Conservation (phyloP, 2,329 filamentous ascomycete genomes). For the Septoria linicola region DNA sequence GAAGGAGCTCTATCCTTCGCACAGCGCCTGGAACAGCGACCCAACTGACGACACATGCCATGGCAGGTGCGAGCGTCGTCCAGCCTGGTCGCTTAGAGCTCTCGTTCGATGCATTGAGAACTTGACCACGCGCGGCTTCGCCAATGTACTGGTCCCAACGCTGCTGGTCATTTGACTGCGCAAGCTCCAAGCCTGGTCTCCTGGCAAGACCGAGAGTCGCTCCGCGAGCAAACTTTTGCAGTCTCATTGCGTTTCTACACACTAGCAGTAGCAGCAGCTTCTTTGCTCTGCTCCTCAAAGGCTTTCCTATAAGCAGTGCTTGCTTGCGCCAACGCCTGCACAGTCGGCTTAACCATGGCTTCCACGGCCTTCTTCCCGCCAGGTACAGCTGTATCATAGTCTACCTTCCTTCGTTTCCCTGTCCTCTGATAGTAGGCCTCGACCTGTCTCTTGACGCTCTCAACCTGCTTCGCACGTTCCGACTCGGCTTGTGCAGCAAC, state of each 20-base stretch:
- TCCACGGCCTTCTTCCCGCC: slow-evolving; percentile 76
- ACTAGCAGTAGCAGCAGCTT: slow-evolving; percentile 23
- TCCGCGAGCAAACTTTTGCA: no score
- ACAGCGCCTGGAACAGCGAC: no score
- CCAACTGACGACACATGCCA: no score
- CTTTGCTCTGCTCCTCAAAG: slow-evolving; percentile 57
- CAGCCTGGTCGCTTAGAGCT: no score
- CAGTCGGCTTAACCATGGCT: slow-evolving; percentile 72
- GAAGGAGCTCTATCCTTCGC: no score
- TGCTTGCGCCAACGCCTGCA: slow-evolving; percentile 69
- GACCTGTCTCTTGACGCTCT: slow-evolving; percentile 66
- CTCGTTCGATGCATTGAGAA: no score
- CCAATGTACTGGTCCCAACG: no score
- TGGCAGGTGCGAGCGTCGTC: no score
- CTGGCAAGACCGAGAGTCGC: no score
- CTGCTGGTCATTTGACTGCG: no score
- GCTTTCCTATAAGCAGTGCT: slow-evolving; percentile 68
- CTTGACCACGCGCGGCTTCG: no score
- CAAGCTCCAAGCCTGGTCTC: no score
- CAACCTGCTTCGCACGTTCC: slow-evolving; percentile 66
- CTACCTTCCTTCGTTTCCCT: slow-evolving; percentile 63
- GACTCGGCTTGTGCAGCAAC: slow-evolving; percentile 78
- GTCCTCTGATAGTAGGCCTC: slow-evolving; percentile 69
- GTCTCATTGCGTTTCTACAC: not conserved
- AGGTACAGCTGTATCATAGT: slow-evolving; percentile 63